Base-by-base conservation (phyloP, 2,329 filamentous ascomycete species). In the Septoria petroselini region DNA sequence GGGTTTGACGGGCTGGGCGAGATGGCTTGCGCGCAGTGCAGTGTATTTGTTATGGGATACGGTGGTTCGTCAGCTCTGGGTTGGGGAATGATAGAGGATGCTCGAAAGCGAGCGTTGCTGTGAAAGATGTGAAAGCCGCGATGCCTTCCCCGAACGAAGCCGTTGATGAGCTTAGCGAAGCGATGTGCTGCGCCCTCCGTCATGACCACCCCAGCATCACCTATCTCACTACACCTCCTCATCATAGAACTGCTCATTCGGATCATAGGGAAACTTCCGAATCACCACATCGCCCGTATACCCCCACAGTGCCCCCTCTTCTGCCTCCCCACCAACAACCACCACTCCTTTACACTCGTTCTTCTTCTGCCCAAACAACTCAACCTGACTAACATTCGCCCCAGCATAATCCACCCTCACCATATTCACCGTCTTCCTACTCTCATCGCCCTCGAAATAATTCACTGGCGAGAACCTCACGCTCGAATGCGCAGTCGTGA, bases 401-500 rank as follows among this genome's bases (percentile, higher is more conserved):
- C 62, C 57, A 17, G 52, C 62, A 46, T 71, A 72, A 41, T 71
- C 55, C 18, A 76, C 64, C 30, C 69, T 61, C 4, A 75, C 68
- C 59, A 69, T 67, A 60, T 72, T 70, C 31, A 69, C 68, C 1
- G 70, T 74, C 41, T 62, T 59, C 18, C 70, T 61, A 53, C 68
- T 71, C 31, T 68, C 41, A 48, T 76, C 73, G 2, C 62, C 58
- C 8, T 61, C 58, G 31, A 74, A 68, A 60, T 76, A 76, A 43
- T 77, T 76, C 31, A 69, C 58, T 1, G 74, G 74, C 62, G 69
- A 71, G 54, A 76, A 67, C 29, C 70, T 63, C 35, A 77, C 61
- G 17, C 70, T 70, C 1, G 67, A 68, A 51, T 76, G 73, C 2
- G 74, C 73, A 7, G 71, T 71, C 12, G 72, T 75, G 62, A 74